phyloP scores from a whole-genome alignment of 1,284 basidiomycete species.

The Phylloboletellus chloephorus region DNA sequence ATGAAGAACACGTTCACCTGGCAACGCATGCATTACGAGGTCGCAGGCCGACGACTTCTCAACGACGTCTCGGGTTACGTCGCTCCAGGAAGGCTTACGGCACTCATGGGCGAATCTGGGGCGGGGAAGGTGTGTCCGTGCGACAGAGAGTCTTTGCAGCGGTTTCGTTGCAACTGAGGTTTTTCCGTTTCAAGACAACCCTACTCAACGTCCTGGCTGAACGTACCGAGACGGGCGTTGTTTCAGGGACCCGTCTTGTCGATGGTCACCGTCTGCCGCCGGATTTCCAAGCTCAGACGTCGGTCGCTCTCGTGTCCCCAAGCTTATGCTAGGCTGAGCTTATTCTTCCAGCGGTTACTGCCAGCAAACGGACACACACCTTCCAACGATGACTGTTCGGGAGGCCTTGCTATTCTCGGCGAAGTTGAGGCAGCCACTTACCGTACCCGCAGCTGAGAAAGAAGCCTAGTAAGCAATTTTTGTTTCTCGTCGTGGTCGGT shows the following conservation, averaged over 20 bases:
- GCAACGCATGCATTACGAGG: constrained; percentile 57
- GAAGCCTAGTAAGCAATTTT: constrained; percentile 56
- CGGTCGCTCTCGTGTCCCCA: constrained; percentile 10
- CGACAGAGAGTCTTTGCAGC: constrained; percentile 6
- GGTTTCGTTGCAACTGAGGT: constrained; percentile 21
- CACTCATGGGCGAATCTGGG: constrained; percentile 78
- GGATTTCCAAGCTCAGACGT: constrained; percentile 73
- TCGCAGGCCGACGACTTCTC: constrained; percentile 58
- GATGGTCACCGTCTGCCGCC: constrained; percentile 66
- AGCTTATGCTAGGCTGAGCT: not conserved
- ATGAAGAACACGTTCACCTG: constrained; percentile 51
- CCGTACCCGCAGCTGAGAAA: constrained; percentile 67
- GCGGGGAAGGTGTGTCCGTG: constrained; percentile 57
- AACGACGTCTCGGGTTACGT: constrained; percentile 83
- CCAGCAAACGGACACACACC: constrained; percentile 78
- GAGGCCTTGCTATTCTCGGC: constrained; percentile 85
- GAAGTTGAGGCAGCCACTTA: constrained; percentile 69
- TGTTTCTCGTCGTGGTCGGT: not conserved
- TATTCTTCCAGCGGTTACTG: constrained; percentile 60
- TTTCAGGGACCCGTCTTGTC: constrained; percentile 74
- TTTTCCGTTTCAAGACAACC: constrained; percentile 51
- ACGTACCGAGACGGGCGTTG: constrained; percentile 74
- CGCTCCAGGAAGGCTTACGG: constrained; percentile 73
- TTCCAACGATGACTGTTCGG: constrained; percentile 70
- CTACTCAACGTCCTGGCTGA: constrained; percentile 81